These are phyloP conservation scores for Tylopilus sp. DNA, from an alignment of 1,284 basidiomycete species.

Conservation along the genomic window DNA sequence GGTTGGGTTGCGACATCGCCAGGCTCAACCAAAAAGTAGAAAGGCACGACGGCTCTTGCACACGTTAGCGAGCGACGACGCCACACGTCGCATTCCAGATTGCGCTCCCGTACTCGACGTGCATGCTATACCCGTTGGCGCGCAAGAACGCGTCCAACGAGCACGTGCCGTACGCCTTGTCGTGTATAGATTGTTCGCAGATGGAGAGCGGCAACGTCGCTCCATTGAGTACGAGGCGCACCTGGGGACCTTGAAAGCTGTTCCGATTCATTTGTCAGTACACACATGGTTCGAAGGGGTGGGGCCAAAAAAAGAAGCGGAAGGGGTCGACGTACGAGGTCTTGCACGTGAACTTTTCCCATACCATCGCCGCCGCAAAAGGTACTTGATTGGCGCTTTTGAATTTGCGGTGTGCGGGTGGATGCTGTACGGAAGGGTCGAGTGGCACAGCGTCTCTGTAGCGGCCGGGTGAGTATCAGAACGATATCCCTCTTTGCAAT, in stretches of 20 bases:
- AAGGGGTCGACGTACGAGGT: slow-evolving; percentile 26
- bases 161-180: slow-evolving; percentile 39
- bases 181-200: slow-evolving; percentile 28
- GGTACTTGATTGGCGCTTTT: slow-evolving; percentile 34
- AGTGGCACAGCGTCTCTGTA: slow-evolving; percentile 35
- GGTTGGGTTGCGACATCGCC: too few relatives aligned
- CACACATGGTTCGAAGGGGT: too few relatives aligned
- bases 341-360: slow-evolving; percentile 43
- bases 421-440: slow-evolving; percentile 22
- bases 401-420: slow-evolving; percentile 35
- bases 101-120: slow-evolving; percentile 31
- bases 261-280: not conserved
- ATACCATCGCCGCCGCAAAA: slow-evolving; percentile 44
- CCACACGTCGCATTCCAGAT: slow-evolving; percentile 40
- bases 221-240: slow-evolving; percentile 44
- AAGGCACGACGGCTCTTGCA: too few relatives aligned
- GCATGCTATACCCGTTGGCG: slow-evolving; percentile 30
- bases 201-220: slow-evolving; percentile 38
- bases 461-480: not conserved
- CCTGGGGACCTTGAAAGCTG: slow-evolving; percentile 33
- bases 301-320: too few relatives aligned
- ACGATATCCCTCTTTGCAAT: too few relatives aligned
- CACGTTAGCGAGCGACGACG: too few relatives aligned
- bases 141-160: slow-evolving; percentile 37
- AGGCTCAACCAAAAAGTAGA: too few relatives aligned